Conservation (phyloP, 2,329 filamentous ascomycete species). For the Zymoseptoria brevis region DNA sequence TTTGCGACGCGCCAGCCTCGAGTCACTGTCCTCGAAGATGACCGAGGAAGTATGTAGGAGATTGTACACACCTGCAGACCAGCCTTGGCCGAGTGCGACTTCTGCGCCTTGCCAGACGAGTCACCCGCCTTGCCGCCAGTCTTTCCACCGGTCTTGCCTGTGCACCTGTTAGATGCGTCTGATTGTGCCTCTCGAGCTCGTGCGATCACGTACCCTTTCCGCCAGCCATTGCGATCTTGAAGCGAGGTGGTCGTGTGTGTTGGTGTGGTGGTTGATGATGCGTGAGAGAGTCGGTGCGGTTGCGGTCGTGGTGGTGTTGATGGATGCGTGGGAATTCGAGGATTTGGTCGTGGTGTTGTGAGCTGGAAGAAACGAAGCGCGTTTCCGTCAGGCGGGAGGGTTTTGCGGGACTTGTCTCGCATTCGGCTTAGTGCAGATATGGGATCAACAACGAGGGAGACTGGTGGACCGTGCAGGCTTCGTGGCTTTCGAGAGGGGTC, state of each 20-base stretch:
- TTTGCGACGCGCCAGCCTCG: conserved; percentile 23
- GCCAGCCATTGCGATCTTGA: conserved; percentile 55
- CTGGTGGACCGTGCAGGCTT: not conserved
- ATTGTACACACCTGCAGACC: conserved; percentile 68
- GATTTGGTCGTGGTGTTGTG: conserved; percentile 7
- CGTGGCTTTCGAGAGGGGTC: not conserved
- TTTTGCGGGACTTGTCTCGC: not conserved
- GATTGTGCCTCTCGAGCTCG: conserved; percentile 4
- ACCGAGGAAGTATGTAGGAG: not conserved
- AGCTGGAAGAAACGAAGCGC: conserved; percentile 6
- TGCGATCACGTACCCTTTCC: conserved; percentile 74
- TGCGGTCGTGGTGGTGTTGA: conserved; percentile 4
- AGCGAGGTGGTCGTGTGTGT: conserved; percentile 1
- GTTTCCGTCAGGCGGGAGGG: conserved; percentile 3
- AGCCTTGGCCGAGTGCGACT: conserved; percentile 86
- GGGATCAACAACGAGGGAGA: not conserved
- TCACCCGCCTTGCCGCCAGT: conserved; percentile 69
- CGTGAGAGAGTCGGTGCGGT: conserved; percentile 3
- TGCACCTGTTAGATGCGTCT: conserved; percentile 25
- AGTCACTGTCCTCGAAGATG: not conserved
- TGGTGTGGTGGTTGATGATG: conserved; percentile 1
- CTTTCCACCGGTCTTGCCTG: conserved; percentile 67
- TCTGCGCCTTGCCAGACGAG: conserved; percentile 79
- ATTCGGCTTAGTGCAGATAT: conserved; percentile 4
- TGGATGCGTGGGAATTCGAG: conserved; percentile 3